Evolutionary conservation across 2,329 filamentous ascomycete genomes (phyloP).

Genomic region (Didymella sp.): DNA sequence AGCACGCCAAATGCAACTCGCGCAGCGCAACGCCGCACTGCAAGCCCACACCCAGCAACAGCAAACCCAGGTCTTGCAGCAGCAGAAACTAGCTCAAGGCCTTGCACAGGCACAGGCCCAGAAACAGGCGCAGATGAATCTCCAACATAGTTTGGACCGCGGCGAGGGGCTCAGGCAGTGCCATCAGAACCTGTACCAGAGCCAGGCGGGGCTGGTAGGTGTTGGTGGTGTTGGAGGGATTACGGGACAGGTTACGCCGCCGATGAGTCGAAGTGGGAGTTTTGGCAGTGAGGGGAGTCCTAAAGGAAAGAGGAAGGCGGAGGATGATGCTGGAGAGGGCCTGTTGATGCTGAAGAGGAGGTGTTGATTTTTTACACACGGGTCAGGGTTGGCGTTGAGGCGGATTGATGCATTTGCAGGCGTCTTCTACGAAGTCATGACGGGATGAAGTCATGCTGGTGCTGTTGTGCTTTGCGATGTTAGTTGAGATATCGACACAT

Average conservation of each 20-base stretch:
- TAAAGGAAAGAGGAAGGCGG: constrained; percentile 37
- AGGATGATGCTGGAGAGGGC: constrained; percentile 23
- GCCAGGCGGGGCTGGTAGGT: constrained; percentile 21
- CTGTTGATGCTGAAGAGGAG: constrained; percentile 26
- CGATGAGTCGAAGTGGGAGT: constrained; percentile 41
- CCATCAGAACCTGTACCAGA: constrained; percentile 19
- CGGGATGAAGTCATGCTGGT: constrained; percentile 4
- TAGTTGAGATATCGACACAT: constrained; percentile 1
- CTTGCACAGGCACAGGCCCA: constrained; percentile 13
- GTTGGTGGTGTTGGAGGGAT: constrained; percentile 9
- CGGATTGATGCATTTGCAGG: constrained; percentile 10
- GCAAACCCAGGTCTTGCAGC: constrained; percentile 14
- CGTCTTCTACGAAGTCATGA: neutral
- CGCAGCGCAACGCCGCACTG: constrained; percentile 31
- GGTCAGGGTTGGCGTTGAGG: neutral
- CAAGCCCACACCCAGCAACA: constrained; percentile 27
- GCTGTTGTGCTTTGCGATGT: neutral
- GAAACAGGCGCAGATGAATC: constrained; percentile 17
- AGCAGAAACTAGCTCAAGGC: constrained; percentile 18
- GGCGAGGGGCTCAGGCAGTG: constrained; percentile 18
- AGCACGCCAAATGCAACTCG: constrained; percentile 43
- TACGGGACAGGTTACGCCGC: constrained; percentile 33
- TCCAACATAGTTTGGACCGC: constrained; percentile 15
- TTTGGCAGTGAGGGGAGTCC: constrained; percentile 26
- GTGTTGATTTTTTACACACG: constrained; percentile 20